Evolutionary conservation across 495 filamentous ascomycete genomes (phyloP).

Genomic region (Penicillium bialowiezense): DNA sequence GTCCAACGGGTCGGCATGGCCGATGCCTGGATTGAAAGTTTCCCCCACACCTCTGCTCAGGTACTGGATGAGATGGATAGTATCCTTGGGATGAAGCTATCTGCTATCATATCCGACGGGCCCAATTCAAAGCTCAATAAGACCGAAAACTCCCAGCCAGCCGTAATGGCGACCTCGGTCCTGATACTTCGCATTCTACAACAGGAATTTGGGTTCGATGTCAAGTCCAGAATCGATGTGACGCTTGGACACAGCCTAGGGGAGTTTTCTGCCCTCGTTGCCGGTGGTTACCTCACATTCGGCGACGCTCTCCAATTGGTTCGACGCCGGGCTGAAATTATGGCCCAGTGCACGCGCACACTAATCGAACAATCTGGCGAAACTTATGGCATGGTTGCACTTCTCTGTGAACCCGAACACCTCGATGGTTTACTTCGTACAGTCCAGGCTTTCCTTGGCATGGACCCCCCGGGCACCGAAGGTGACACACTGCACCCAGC

Average conservation of each 20-base stretch:
- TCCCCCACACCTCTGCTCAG: slow-evolving; percentile 67
- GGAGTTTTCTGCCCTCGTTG: slow-evolving; percentile 88
- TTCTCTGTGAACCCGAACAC: slow-evolving; percentile 79
- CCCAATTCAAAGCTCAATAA: slow-evolving; percentile 71
- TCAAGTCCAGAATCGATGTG: slow-evolving; percentile 66
- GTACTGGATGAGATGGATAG: slow-evolving; percentile 83
- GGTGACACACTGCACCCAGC: slow-evolving; percentile 59
- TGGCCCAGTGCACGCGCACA: slow-evolving; percentile 70
- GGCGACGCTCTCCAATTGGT: slow-evolving; percentile 75
- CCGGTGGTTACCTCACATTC: slow-evolving; percentile 73
- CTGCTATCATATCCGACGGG: slow-evolving; percentile 75
- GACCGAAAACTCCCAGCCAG: slow-evolving; percentile 88
- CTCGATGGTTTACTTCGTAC: slow-evolving; percentile 63
- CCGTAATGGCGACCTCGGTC: slow-evolving; percentile 91
- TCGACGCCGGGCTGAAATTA: slow-evolving; percentile 74
- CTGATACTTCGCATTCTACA: slow-evolving; percentile 89
- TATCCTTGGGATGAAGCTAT: slow-evolving; percentile 63
- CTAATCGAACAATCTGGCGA: slow-evolving; percentile 64
- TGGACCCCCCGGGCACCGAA: slow-evolving; percentile 54
- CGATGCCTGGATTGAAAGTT: slow-evolving; percentile 75
- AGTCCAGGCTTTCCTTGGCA: slow-evolving; percentile 78
- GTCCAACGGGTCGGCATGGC: slow-evolving; percentile 95
- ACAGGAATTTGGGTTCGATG: slow-evolving; percentile 74
- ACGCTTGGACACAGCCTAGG: slow-evolving; percentile 93
- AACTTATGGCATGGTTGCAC: slow-evolving; percentile 86